Conservation (phyloP, 2,329 filamentous ascomycete genomes). For the Talaromyces amestolkiae region DNA sequence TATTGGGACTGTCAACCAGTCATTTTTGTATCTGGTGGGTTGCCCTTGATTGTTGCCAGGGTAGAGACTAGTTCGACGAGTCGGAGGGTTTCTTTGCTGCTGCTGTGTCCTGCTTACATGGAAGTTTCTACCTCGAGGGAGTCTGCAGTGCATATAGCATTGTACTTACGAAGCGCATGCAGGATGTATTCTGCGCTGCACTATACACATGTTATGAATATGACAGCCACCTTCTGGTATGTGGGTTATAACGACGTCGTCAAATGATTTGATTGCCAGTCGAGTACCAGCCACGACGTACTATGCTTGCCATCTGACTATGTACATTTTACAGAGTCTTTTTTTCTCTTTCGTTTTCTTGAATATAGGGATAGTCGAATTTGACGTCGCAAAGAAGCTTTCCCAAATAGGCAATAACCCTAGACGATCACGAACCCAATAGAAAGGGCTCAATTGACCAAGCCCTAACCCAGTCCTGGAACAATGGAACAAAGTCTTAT, state of each 20-base stretch:
- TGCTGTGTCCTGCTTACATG: background rate
- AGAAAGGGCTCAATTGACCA: background rate
- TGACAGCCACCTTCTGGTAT: constrained; percentile 19
- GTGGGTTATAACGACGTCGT: constrained; percentile 2
- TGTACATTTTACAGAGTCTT: no score
- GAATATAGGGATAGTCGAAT: background rate
- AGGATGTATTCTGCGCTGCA: constrained; percentile 6
- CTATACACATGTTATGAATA: constrained; percentile 14
- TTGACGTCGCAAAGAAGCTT: background rate
- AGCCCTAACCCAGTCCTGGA: background rate
- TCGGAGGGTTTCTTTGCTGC: background rate
- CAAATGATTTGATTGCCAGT: background rate
- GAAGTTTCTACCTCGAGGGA: constrained; percentile 4
- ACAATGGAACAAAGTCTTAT: background rate
- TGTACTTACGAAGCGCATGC: constrained; percentile 7
- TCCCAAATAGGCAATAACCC: background rate
- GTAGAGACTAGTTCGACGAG: background rate
- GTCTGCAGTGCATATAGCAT: constrained; percentile 7
- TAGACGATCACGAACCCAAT: background rate
- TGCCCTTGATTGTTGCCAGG: constrained; percentile 6
- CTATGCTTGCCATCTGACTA: background rate
- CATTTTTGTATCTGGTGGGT: background rate
- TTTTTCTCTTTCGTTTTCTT: background rate
- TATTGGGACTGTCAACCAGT: background rate
- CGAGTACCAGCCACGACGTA: constrained; percentile 10